Percentiles rank a stretch among this genome's conserved stretches.
These are phyloP conservation scores for Solanum acaule DNA, from an alignment of 257 asterid genomes.

Conservation along the genomic window DNA sequence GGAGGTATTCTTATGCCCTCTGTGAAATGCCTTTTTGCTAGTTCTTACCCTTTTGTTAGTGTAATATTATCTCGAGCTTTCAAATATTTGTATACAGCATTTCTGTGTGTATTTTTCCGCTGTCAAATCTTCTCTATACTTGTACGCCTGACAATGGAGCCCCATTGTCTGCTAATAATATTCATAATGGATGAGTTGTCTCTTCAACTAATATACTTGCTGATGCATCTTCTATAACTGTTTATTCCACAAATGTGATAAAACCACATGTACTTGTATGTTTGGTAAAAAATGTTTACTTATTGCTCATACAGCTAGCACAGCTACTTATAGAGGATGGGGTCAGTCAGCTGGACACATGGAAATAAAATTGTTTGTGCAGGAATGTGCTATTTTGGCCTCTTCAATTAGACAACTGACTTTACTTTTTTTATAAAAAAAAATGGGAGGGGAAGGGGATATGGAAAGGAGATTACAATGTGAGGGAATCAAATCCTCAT, in stretches of 20 bases:
- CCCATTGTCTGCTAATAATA: not conserved
- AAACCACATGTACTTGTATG: not conserved
- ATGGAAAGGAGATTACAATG: not conserved
- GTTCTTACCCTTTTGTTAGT: not conserved
- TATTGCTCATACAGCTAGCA: not conserved
- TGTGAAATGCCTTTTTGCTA: not conserved
- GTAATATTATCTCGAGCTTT: not conserved
- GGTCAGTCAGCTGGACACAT: not conserved
- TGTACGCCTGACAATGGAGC: not conserved
- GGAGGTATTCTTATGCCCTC: not conserved
- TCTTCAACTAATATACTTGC: not conserved
- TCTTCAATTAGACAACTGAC: not conserved
- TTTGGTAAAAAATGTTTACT: no score
- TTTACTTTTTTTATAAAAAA: not conserved
- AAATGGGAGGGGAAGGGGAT: not conserved
- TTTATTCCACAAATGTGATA: not conserved
- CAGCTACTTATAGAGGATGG: not conserved
- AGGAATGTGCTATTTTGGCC: not conserved
- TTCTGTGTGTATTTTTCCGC: not conserved
- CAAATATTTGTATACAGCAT: not conserved
- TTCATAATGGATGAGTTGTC: not conserved
- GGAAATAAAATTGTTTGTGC: not conserved
- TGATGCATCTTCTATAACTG: not conserved
- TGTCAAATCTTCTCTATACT: not conserved
- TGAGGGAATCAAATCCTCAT: accelerated